Evolutionary conservation across 495 filamentous ascomycete species (phyloP), one percentile per base, ranked within the genome.

Genomic region (Aspergillus campestris): DNA sequence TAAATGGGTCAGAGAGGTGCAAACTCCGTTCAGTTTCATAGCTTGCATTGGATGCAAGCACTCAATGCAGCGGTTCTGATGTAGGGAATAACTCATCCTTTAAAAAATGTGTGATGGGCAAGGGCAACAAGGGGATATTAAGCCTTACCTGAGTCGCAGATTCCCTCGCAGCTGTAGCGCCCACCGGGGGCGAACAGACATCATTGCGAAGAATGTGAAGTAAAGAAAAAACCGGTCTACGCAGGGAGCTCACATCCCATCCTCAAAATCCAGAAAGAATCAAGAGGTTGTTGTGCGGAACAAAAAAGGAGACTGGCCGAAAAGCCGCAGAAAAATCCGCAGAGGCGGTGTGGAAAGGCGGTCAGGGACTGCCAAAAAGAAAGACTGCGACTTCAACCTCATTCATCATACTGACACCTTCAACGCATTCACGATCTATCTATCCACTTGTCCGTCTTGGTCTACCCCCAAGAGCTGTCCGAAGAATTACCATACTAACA

Each of bases 21-120:
- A 53, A 44, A 50, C 45, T 65, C 63, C 62, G 40, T 49, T 64
- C 58, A 45, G 52, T 62, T 61, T 73, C 70, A 73, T 51, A 58
- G 56, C 52, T 57, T 63, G 54, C 37, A 50, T 24, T 24, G 18
- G 59, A 52, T 35, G 54, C 61, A 66, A 67, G 75, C 75, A 79
- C 92, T 87, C 90, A 81, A 85, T 86, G 89, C 90, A 94, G 88
- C 89, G 89, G 89, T 95, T 95, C 89, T 81, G 70, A 56, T 66
- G 62, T 59, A 62, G 54, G 52, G 55, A 50, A 55, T 56, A 58
- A 61, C 61, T 81, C 78, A 75, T 81, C 78, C 71, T 24, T 24
- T 24, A 4, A 1, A 31, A 36, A 42, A n/a, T 45, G 24, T 35
- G 28, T 31, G 38, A 48, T 10, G 34, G 12, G 30, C 8, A 33